These are phyloP conservation scores for Glycine tomentella DNA, from an alignment of 306 rosid species.

Conservation along the genomic window DNA sequence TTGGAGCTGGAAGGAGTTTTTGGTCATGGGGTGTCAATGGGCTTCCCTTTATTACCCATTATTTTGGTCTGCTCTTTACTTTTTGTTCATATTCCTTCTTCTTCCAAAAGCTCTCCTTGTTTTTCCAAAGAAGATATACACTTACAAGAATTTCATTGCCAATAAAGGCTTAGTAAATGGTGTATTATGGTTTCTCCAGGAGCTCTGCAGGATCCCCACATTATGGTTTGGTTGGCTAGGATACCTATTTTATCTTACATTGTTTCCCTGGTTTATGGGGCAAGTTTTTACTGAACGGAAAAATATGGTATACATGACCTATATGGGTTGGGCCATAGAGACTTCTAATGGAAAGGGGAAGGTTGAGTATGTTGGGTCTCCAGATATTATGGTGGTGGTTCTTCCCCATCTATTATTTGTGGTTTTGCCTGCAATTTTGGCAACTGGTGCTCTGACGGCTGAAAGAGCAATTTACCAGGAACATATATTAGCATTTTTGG, in stretches of 20 bases:
- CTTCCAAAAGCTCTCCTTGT: conserved; percentile 74
- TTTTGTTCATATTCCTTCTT: conserved; percentile 67
- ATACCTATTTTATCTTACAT: conserved; percentile 75
- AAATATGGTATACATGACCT: conserved; percentile 81
- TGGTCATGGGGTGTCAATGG: conserved; percentile 93
- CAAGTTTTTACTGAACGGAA: conserved; percentile 70
- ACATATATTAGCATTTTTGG: conserved; percentile 56
- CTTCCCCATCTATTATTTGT: conserved; percentile 80
- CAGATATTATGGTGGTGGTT: conserved; percentile 88
- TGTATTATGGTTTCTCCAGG: conserved; percentile 74
- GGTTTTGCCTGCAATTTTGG: conserved; percentile 78
- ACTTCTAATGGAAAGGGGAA: conserved; percentile 55
- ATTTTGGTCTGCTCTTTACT: conserved; percentile 66
- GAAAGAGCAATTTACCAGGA: conserved; percentile 72
- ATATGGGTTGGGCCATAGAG: conserved; percentile 80
- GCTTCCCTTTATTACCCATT: conserved; percentile 77
- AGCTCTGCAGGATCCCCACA: conserved; percentile 65
- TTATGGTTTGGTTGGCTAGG: conserved; percentile 79
- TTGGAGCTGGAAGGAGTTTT: conserved; percentile 94
- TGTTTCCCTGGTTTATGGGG: conserved; percentile 85
- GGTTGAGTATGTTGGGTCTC: conserved; percentile 75
- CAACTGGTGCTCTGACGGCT: conserved; percentile 60
- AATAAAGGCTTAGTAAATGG: conserved; percentile 62
- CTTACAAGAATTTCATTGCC: conserved; percentile 61
- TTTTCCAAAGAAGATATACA: conserved; percentile 63